A percentile compares a stretch with the other conserved stretches of the same genome.
Evolutionary conservation across 2,329 filamentous ascomycete species (phyloP).

Genomic region (Epichloe aotearoae): DNA sequence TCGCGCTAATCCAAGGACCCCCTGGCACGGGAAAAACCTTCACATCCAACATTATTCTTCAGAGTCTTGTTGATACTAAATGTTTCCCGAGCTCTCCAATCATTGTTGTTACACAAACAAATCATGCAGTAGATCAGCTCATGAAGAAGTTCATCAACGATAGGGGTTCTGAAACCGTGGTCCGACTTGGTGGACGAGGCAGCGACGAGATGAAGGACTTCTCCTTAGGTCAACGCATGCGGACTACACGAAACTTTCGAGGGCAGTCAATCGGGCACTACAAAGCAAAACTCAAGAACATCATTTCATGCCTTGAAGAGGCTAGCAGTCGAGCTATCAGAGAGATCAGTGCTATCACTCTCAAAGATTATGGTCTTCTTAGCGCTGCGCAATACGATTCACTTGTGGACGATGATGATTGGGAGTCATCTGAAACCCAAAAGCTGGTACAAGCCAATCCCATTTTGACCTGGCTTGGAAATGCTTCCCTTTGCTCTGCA

Average conservation of each 20-base stretch:
- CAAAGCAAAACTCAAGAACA: slow-evolving; percentile 4
- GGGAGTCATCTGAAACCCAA: slow-evolving; percentile 11
- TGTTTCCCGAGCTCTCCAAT: slow-evolving; percentile 38
- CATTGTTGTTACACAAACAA: slow-evolving; percentile 74
- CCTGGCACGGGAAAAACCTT: slow-evolving; percentile 68
- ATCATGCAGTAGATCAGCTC: slow-evolving; percentile 80
- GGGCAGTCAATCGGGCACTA: neutral
- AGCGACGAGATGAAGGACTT: slow-evolving; percentile 56
- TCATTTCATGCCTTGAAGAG: slow-evolving; percentile 5
- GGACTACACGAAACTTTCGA: slow-evolving; percentile 18
- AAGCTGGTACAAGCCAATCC: neutral
- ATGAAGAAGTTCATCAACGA: slow-evolving; percentile 43
- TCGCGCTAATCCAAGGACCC: slow-evolving; percentile 79
- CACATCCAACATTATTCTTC: slow-evolving; percentile 59
- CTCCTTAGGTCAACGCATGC: slow-evolving; percentile 28
- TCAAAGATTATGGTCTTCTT: slow-evolving; percentile 45
- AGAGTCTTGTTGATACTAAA: slow-evolving; percentile 30
- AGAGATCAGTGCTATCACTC: slow-evolving; percentile 36
- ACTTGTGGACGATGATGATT: slow-evolving; percentile 36
- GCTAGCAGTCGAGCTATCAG: slow-evolving; percentile 18
- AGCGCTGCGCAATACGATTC: slow-evolving; percentile 50
- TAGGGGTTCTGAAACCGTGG: slow-evolving; percentile 38
- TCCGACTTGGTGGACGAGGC: slow-evolving; percentile 48
- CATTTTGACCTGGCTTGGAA: slow-evolving; percentile 8
- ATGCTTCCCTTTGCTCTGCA: neutral